Conservation (phyloP, 176 grass and related monocot genomes). For the Carex cristatella region DNA sequence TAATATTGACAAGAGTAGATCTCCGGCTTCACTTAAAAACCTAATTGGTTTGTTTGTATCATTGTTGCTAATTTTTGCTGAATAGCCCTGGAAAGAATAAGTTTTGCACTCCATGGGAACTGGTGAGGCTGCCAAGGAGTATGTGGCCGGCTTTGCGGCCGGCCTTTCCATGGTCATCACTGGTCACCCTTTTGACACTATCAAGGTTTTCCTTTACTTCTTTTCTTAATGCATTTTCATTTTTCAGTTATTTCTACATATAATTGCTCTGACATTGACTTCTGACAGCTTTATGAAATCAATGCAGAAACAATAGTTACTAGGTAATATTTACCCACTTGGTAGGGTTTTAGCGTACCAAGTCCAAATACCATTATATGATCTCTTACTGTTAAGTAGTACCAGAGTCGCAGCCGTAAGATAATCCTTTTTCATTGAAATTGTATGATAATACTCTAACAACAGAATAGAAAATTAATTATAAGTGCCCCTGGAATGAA, state of each 20-base stretch:
- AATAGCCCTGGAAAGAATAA: background rate
- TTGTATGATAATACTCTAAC: background rate
- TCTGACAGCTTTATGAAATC: background rate
- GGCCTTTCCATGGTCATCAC: constrained; percentile 13
- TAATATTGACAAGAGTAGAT: background rate
- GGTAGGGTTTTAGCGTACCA: background rate
- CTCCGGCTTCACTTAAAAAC: background rate
- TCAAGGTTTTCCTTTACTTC: constrained; percentile 21
- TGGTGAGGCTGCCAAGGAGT: constrained; percentile 27
- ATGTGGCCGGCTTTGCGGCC: constrained; percentile 10
- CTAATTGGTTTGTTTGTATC: background rate
- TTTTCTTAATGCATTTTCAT: background rate
- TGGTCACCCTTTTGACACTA: constrained; percentile 24
- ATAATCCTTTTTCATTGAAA: background rate
- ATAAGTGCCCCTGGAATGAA: background rate
- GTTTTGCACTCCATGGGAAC: background rate
- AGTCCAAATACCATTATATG: background rate
- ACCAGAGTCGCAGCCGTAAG: background rate
- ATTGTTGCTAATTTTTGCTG: background rate
- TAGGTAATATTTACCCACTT: background rate
- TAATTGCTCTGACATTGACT: background rate
- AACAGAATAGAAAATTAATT: background rate
- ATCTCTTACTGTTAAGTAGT: background rate
- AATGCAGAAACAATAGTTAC: background rate
- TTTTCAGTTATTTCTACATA: background rate